Base-by-base conservation (phyloP, 768 basidiomycete genomes). In the Psilocybe azurescens region DNA sequence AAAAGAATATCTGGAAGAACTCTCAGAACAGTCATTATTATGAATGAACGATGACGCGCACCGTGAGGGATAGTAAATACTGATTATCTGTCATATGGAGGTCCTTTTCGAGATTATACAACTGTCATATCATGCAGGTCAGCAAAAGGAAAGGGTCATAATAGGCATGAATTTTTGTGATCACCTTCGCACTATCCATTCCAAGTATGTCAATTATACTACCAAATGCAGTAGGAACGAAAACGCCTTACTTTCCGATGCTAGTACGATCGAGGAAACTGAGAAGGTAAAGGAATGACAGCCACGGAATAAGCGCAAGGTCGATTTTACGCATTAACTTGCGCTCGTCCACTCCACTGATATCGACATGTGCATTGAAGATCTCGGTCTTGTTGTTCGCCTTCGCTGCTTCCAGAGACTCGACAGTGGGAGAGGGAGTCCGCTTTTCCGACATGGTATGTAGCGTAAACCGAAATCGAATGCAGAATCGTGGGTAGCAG, bases 221-320 rank as follows among this genome's bases (percentile, higher is more conserved):
- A 18, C 33, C 49, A 60, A 67, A 50, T 33, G 6, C 39, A 51
- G 52, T 18, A 64, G 69, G 41, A 52, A 73, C 39, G 24, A 11
- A 38, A 39, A 44, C 5, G 11, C 53, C 80, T 67, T 58, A 82
- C 81, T 83, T 83, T 75, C 82, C 82, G 63, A 83, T 81, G 61
- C 81, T 81, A 2, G 81, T 82, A 54, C 82, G 79, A 69, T 82
- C 82, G 48, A 77, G 68, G 79, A 92, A 93, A 66, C 88, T 88
- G 41, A 94, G 78, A 39, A 93, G 78, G 74, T 93, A 93, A 66
- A 94, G 74, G 56, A 95, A 81, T 4, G 90, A 87, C 44, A 90
- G 69, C 90, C 89, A 91, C 9, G 88, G 86, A 39, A 89, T 80
- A 63, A 89, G 80, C n/a, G 82, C 81, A 60, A 79, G 65, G 73